phyloP scores from a whole-genome alignment of 108 stramenopile species.

The Pelagomonas calceolata region DNA sequence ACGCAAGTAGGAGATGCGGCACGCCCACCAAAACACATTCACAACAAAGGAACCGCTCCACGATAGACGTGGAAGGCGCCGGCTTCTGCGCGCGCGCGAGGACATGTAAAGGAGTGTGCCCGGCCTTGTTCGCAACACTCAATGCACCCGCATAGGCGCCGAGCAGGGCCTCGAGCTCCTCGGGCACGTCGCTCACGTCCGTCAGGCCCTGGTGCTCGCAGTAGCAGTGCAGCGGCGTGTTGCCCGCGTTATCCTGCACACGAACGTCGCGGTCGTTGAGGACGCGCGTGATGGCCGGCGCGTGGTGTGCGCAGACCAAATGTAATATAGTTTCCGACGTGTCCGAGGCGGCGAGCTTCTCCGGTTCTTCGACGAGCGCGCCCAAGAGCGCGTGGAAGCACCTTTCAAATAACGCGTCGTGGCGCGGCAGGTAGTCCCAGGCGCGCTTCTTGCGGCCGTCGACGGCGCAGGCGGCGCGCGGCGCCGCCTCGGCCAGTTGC shows the following conservation, averaged over 20 bases:
- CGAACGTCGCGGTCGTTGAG: not conserved
- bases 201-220: not conserved
- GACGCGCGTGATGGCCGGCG: not conserved
- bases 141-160: not conserved
- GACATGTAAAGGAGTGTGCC: not conserved
- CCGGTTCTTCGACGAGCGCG: not conserved
- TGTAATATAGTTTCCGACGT: not conserved
- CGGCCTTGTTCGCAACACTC: not conserved
- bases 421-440: not conserved
- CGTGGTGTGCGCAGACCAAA: not conserved
- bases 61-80: not conserved
- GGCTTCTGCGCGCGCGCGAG: not conserved
- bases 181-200: not conserved
- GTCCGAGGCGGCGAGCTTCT: not conserved
- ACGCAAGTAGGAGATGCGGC: not conserved
- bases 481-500: not conserved
- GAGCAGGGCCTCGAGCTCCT: not conserved
- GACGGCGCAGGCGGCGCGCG: not conserved
- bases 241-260: not conserved
- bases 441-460: not conserved
- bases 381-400: not conserved
- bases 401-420: not conserved
- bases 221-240: not conserved
- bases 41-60: not conserved
- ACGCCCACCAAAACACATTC: not conserved